Evolutionary conservation across 306 rosid genomes (phyloP), one percentile per base, ranked within the genome.

Genomic region (Cyamopsis tetragonoloba): DNA sequence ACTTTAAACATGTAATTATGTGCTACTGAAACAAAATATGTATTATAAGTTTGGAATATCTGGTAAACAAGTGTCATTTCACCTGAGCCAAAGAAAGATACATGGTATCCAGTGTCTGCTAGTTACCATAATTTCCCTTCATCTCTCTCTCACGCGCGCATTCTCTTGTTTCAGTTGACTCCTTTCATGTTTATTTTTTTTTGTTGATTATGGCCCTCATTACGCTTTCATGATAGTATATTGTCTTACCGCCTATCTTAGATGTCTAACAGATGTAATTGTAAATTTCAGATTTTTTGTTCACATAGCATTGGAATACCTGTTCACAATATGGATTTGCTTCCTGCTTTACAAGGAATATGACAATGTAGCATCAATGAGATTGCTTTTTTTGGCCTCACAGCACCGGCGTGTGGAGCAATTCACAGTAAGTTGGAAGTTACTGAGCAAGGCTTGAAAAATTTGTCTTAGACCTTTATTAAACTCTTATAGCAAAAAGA

Each of bases 241-340:
- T 62, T 50, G 14, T 54, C 38, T 54, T 14, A 59, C 26, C 26
- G 35, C 11, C 8, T 53, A 10, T 64, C 7, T 7, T 35, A 11
- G 19, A 30, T 60, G 43, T 58, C 79, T 83, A 71, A 80, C 44
- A 0, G 39, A 7, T 32, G 13, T 5, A 23, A 8, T 43, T 75
- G 42, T 72, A 24, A 28, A 67, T 85, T 83, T 62, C 95, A 90
- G 92, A 84, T 95, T 95, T 69, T 95, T 95, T 60, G 79, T 78
- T 79, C 99, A 85, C 84, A 90, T 95, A 70, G 95, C 77, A 61
- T 78, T 95, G 86, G 92, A 90, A 77, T 95, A 90, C 75, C 53
- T 85, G 81, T 88, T 95, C 83, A 90, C 97, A 26, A 27, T 72
- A 70, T 90, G 97, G 96, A 85, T 65, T 75, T 88, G 97, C 62